Evolutionary conservation across 2,329 filamentous ascomycete species (phyloP).

Genomic region (Coniochaeta sp.): DNA sequence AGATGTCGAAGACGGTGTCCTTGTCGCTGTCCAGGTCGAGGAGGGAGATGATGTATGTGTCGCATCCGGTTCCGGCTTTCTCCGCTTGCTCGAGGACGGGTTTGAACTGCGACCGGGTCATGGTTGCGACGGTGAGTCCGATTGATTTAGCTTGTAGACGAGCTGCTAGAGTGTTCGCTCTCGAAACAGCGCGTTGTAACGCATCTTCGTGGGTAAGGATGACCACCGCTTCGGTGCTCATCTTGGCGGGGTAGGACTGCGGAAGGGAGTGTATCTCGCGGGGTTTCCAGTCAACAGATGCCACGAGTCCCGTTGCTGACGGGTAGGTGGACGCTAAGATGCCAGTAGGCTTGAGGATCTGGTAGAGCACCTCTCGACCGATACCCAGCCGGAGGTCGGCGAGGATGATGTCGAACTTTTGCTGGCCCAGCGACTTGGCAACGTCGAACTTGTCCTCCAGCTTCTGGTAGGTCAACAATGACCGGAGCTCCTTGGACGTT

Average conservation of each 20-base stretch:
- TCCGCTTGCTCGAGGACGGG: neutral
- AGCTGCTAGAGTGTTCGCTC: neutral
- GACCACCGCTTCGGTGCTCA: neutral
- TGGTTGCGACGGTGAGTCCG: neutral
- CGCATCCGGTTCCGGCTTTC: slow-evolving; percentile 7
- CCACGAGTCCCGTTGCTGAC: no score
- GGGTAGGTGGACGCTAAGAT: neutral
- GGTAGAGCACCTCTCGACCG: neutral
- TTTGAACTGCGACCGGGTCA: neutral
- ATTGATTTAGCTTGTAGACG: neutral
- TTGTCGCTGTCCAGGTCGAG: slow-evolving; percentile 29
- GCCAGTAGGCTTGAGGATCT: neutral
- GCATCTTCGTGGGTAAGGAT: neutral
- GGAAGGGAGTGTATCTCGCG: neutral
- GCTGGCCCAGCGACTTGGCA: slow-evolving; percentile 3
- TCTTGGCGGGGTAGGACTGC: neutral
- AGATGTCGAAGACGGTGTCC: slow-evolving; percentile 31
- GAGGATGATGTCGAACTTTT: neutral
- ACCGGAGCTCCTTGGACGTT: neutral
- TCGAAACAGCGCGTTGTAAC: neutral
- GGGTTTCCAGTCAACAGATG: no score
- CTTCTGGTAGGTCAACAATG: neutral
- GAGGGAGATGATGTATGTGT: slow-evolving; percentile 35
- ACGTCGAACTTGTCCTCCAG: slow-evolving; percentile 2
- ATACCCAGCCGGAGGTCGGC: neutral